Evolutionary conservation across 2,329 filamentous ascomycete genomes (phyloP).

Genomic region (Gnomoniopsis smithogilvyi): DNA sequence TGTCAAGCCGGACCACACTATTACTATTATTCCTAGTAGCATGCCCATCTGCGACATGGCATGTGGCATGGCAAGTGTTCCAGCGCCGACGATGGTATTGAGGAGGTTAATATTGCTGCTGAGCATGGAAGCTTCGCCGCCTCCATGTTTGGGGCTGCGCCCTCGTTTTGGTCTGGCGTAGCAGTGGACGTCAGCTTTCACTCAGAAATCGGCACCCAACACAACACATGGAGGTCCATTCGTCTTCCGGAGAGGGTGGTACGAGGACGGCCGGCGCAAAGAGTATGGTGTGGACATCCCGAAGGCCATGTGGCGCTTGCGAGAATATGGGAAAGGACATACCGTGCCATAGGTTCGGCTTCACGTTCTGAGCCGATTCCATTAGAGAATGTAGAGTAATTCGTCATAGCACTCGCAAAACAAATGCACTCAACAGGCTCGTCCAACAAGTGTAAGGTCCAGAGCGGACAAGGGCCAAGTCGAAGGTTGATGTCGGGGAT

Average conservation of each 20-base stretch:
- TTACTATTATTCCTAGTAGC: conserved; percentile 75
- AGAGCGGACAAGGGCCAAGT: neutral
- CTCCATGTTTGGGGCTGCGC: conserved; percentile 67
- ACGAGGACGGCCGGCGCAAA: neutral
- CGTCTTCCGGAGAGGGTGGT: neutral
- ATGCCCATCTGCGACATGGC: conserved; percentile 97
- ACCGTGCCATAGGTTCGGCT: conserved; percentile 50
- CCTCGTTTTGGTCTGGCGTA: conserved; percentile 49
- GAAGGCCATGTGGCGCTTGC: too few species aligned
- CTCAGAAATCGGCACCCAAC: neutral
- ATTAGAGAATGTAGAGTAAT: conserved; percentile 52
- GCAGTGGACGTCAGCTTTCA: conserved; percentile 7
- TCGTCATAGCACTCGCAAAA: conserved; percentile 43
- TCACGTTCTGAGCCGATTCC: conserved; percentile 37
- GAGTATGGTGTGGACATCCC: too few species aligned
- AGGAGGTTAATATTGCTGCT: conserved; percentile 94
- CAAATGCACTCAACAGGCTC: neutral
- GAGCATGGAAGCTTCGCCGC: conserved; percentile 80
- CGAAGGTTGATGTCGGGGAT: neutral
- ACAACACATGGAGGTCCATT: neutral
- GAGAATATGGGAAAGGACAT: too few species aligned
- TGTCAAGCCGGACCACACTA: conserved; percentile 86
- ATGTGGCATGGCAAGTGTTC: conserved; percentile 91
- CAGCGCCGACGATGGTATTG: conserved; percentile 95
- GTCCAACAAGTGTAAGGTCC: neutral